Conservation (phyloP, 2,329 filamentous ascomycete genomes). For the Madurella mycetomatis region DNA sequence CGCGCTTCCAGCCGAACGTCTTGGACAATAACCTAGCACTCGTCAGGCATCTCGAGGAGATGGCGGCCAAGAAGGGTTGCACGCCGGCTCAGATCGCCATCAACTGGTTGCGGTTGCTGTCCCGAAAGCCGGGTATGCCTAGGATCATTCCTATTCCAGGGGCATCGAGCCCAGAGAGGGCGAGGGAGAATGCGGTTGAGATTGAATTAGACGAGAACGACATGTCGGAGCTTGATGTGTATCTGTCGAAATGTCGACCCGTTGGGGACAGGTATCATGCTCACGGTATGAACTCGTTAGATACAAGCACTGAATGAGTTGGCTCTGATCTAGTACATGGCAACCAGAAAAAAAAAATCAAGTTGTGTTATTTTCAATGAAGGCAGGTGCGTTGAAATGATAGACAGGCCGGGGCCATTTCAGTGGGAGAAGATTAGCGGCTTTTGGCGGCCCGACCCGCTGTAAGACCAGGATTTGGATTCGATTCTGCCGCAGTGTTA, state of each 20-base stretch:
- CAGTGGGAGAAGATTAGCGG: no score
- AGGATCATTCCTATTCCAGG: constrained; percentile 64
- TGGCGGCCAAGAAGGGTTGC: constrained; percentile 57
- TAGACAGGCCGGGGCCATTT: no score
- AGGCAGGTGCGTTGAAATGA: no score
- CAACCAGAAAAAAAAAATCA: no score
- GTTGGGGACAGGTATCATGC: constrained; percentile 17
- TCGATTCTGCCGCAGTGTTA: no score
- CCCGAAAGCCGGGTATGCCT: constrained; percentile 48
- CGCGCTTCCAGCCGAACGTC: constrained; percentile 59
- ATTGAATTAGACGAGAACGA: constrained; percentile 32
- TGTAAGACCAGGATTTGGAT: no score
- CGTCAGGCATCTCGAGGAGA: constrained; percentile 49
- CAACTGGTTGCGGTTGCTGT: constrained; percentile 54
- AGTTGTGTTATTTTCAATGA: no score
- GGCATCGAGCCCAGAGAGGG: constrained; percentile 50
- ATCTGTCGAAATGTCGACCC: constrained; percentile 16
- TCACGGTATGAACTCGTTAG: constrained; percentile 14
- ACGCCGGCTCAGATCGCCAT: constrained; percentile 63
- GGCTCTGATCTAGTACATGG: not conserved
- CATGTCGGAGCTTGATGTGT: constrained; percentile 20
- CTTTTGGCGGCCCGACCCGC: no score
- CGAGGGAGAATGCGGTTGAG: constrained; percentile 56
- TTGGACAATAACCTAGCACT: constrained; percentile 63
- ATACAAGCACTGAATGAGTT: constrained; percentile 6